phyloP scores from a whole-genome alignment of 2,329 filamentous ascomycete genomes.

The Trichophaea hybrida region DNA sequence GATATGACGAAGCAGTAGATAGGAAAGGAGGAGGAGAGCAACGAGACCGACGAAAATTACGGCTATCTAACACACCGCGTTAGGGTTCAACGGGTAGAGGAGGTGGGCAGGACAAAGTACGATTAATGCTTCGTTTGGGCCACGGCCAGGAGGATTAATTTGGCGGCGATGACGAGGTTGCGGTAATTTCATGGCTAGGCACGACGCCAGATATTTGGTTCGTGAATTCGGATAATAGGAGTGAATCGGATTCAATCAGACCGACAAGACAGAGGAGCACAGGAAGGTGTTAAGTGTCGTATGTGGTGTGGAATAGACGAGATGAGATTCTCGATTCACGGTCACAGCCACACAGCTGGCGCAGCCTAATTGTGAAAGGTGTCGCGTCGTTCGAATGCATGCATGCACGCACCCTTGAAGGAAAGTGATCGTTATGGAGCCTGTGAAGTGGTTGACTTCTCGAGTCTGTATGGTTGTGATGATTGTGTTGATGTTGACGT shows the following conservation, averaged over 20 bases:
- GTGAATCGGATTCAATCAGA: not conserved
- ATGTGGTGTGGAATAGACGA: not conserved
- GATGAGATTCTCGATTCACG: not conserved
- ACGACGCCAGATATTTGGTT: not conserved
- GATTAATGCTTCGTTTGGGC: not conserved
- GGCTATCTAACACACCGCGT: slow-evolving; percentile 14
- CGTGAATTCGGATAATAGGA: not conserved
- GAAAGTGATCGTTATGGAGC: not conserved
- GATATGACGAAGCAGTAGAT: slow-evolving; percentile 33
- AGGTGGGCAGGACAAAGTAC: not conserved
- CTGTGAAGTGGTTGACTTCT: too few relatives aligned
- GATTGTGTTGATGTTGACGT: too few relatives aligned
- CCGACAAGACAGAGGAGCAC: not conserved
- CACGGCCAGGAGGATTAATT: not conserved
- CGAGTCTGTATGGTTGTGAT: too few relatives aligned
- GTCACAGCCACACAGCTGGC: not conserved
- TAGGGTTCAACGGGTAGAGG: not conserved
- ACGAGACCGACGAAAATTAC: slow-evolving; percentile 30
- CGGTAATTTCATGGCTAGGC: not conserved
- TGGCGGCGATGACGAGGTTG: not conserved
- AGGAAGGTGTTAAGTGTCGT: not conserved
- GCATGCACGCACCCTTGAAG: not conserved
- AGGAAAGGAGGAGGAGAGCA: slow-evolving; percentile 27
- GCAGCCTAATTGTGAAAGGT: not conserved
- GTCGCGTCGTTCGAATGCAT: not conserved